Percentiles rank a stretch among this genome's conserved stretches.
These are phyloP conservation scores for Kitagawia praeruptora DNA, from an alignment of 129 eudicot genomes.

Conservation along the genomic window DNA sequence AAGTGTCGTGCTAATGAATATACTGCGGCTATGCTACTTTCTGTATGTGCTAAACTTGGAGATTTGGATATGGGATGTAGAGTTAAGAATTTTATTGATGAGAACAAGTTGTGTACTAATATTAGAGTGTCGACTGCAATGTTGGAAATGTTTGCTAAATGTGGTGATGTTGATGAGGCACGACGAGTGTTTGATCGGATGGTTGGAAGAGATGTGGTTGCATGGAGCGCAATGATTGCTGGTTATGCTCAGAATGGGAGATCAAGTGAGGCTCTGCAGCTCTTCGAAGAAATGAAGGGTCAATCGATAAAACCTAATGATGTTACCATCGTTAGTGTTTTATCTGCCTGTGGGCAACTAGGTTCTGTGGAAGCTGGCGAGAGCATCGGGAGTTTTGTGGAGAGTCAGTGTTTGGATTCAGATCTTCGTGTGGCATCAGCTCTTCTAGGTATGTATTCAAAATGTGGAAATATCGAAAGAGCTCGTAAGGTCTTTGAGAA, in stretches of 20 bases:
- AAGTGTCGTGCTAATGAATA: constrained; percentile 21
- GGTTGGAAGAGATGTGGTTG: constrained; percentile 20
- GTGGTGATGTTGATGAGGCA: constrained; percentile 31
- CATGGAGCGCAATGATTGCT: constrained; percentile 27
- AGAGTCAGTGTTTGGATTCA: constrained; percentile 18
- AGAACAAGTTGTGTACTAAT: constrained; percentile 13
- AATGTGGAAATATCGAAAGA: constrained; percentile 20
- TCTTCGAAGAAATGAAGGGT: constrained; percentile 19
- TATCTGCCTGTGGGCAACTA: constrained; percentile 29
- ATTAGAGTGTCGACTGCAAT: constrained; percentile 24
- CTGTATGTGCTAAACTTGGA: constrained; percentile 19
- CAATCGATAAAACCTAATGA: constrained; percentile 19
- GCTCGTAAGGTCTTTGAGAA: constrained; percentile 17
- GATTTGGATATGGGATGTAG: constrained; percentile 22
- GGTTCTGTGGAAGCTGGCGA: constrained; percentile 28
- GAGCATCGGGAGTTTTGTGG: constrained; percentile 23
- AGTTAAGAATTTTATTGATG: constrained; percentile 21
- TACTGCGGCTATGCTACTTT: constrained; percentile 23
- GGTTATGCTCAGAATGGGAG: constrained; percentile 28
- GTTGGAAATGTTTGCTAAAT: constrained; percentile 29
- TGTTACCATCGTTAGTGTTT: constrained; percentile 18
- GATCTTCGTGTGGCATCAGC: constrained; percentile 25
- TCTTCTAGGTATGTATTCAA: constrained; percentile 19
- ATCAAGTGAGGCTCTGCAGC: constrained; percentile 21
- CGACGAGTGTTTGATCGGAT: constrained; percentile 26